These are phyloP conservation scores for Phytophthora kernoviae DNA, from an alignment of 352 stramenopile genomes.

Conservation along the genomic window DNA sequence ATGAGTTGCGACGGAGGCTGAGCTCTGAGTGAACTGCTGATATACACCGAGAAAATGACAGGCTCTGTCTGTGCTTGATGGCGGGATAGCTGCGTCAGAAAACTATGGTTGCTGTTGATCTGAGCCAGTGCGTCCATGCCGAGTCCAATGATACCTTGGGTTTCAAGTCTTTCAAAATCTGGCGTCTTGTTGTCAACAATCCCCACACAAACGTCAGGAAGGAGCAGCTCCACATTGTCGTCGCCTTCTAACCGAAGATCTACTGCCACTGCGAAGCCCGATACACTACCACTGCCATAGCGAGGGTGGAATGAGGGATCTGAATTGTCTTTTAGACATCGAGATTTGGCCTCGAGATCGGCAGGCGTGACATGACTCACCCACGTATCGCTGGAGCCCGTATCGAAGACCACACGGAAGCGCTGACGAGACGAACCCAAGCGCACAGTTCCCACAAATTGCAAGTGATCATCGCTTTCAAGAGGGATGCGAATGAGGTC, in stretches of 20 bases:
- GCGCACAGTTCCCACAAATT: slow-evolving; percentile 12
- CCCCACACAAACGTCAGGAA: slow-evolving; percentile 15
- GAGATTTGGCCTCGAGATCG: background rate
- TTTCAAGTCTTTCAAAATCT: slow-evolving; percentile 6
- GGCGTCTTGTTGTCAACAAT: slow-evolving; percentile 8
- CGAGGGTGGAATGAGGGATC: slow-evolving; percentile 1
- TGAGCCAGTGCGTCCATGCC: slow-evolving; percentile 22
- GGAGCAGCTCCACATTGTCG: background rate
- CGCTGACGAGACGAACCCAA: slow-evolving; percentile 4
- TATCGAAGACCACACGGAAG: slow-evolving; percentile 25
- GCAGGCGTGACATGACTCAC: slow-evolving; percentile 1
- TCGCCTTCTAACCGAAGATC: slow-evolving; percentile 11
- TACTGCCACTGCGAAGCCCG: slow-evolving; percentile 7
- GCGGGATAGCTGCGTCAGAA: slow-evolving; percentile 2
- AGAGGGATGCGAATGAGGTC: slow-evolving; percentile 18
- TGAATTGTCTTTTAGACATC: background rate
- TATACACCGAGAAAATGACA: slow-evolving; percentile 18
- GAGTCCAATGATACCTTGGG: slow-evolving; percentile 21
- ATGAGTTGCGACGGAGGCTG: slow-evolving; percentile 22
- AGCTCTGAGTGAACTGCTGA: slow-evolving; percentile 10
- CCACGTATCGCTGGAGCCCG: slow-evolving; percentile 28
- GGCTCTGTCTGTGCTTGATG: background rate
- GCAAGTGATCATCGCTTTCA: slow-evolving; percentile 16
- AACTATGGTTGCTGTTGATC: slow-evolving; percentile 13
- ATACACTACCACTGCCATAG: slow-evolving; percentile 24